phyloP scores from a whole-genome alignment of 345 rosid genomes.

The Lenwebbia sp. region DNA sequence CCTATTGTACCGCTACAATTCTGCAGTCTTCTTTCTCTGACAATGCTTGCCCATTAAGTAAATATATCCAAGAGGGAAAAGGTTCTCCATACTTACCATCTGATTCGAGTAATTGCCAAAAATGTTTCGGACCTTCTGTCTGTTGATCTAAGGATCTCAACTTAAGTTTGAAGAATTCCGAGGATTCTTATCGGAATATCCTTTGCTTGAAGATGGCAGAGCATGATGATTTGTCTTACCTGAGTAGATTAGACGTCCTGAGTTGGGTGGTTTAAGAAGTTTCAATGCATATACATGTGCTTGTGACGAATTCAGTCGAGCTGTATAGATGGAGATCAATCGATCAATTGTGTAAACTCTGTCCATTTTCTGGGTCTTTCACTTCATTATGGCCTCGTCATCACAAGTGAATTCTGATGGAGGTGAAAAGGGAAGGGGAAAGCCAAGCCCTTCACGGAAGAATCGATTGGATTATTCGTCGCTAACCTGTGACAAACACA shows the following conservation, averaged over 20 bases:
- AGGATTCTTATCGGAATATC: neutral
- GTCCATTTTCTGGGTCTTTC: neutral
- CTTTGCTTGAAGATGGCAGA: neutral
- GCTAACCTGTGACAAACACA: neutral
- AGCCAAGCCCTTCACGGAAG: neutral
- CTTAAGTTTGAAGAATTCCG: neutral
- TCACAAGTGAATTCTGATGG: neutral
- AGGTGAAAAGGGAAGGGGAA: neutral
- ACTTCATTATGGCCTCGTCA: neutral
- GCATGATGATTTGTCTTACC: neutral
- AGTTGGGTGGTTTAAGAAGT: neutral
- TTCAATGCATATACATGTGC: neutral
- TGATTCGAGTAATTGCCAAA: neutral
- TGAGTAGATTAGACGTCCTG: neutral
- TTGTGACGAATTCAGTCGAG: neutral
- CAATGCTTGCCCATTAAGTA: neutral
- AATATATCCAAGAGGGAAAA: neutral
- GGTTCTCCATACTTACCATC: neutral
- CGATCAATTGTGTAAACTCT: neutral
- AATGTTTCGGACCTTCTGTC: neutral
- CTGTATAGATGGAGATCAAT: neutral
- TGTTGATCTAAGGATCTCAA: neutral
- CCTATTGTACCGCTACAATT: neutral
- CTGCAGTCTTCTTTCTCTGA: neutral
- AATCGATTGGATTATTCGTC: neutral